Evolutionary conservation across 768 basidiomycete species (phyloP), one percentile per base, ranked within the genome.

Genomic region (Aureoboletus auriporus): DNA sequence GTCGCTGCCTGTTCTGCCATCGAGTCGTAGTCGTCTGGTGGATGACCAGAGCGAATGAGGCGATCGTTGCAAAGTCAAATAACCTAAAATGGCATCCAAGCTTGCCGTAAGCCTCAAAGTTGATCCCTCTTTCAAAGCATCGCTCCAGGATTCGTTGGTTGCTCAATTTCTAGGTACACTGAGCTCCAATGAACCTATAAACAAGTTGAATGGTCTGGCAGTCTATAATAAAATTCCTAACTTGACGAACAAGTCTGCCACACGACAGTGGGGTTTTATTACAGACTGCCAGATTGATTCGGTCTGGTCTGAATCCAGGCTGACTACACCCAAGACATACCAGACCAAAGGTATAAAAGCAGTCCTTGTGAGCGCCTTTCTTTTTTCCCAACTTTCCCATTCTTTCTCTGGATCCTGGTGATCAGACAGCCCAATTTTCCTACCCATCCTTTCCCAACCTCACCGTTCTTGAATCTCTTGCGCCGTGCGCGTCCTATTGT

Each of bases 351-450:
- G 54, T 64, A 65, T 63, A 64, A 64, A 43, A 55, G 34, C 38
- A 6, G 30, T 37, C 43, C 10, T 42, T 17, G 46, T 48, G 46
- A 47, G 52, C 46, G 36, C 20, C 23, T 36, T 27, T 56, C 53
- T 51, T 56, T 58, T 63, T 68, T 69, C 64, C 55, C 63, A 64
- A 67, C 67, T 63, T 67, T 60, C 62, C 58, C 65, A 65, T 63
- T 67, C 54, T 50, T 52, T 70, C 52, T 54, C 53, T 62, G 60
- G 79, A 72, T 80, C 81, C 81, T 60, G 79, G 80, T 70, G 81
- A 75, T 81, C 52, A 52, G 54, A 51, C 30, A 53, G 39, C 51
- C 52, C 54, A 35, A 37, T 17, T 35, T 54, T 50, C 17, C 50
- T 45, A 53, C 49, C 55, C 57, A 50, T 58, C 55, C 54, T 52